Evolutionary conservation across 345 rosid species (phyloP), one percentile per base, ranked within the genome.

Genomic region (Litchi chinensis): DNA sequence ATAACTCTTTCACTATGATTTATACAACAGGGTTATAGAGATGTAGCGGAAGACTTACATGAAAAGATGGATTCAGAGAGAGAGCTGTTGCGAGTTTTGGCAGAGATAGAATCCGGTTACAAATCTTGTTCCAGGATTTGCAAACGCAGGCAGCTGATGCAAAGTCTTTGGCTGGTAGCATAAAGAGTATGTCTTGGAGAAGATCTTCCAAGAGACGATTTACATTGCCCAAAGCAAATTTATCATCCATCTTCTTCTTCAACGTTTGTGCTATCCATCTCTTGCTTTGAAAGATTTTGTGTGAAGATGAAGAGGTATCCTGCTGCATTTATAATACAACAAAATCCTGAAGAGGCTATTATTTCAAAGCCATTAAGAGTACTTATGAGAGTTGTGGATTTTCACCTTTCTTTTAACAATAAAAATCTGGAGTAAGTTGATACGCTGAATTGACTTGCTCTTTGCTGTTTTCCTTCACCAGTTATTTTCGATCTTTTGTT

Each of bases 21-120:
- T 52, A 52, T 52, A 50, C 54, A 50, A 13, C 5, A 50, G 19
- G 18, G 57, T 15, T 15, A 15, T 15, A 15, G 19, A 52, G 57
- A 52, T 52, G 16, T 9, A 52, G 18, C 19, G 3, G 57, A 52
- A 13, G 5, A 81, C 81, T 79, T 81, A 91, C 93, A 5, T 4
- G 77, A 72, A 72, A 79, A 62, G 80, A 80, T 24, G 79, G 78
- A 26, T 82, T 76, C 77, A 82, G 81, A 73, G 92, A 88, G 22
- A 91, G 84, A 21, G 91, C 89, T 16, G 92, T 87, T 39, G 88
- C 87, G 60, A 91, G 81, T 78, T 80, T 85, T 12, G 92, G 93
- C 18, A 83, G 83, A 21, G 79, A 83, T 39, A 91, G 92, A 70
- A 88, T 79, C 24, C 54, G 82, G 39, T 39, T 50, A 71, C 87